Conservation (phyloP, 2,329 filamentous ascomycete genomes). For the Cadophora malorum region DNA sequence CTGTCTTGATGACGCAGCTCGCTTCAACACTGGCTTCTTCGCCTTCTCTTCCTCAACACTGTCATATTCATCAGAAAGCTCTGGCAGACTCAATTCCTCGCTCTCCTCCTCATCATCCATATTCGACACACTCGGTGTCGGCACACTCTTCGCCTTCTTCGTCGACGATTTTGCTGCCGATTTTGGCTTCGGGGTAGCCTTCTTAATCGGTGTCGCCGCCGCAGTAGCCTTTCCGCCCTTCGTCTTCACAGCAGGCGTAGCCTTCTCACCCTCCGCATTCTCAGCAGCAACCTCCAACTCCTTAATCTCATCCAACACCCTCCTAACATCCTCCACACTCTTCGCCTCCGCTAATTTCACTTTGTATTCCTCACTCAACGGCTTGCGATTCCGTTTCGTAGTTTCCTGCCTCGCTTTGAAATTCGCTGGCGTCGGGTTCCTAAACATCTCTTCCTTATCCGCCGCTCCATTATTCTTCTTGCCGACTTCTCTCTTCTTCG, state of each 20-base stretch:
- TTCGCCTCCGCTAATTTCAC: constrained; percentile 34
- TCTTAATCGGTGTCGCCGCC: constrained; percentile 33
- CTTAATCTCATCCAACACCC: constrained; percentile 37
- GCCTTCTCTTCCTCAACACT: constrained; percentile 9
- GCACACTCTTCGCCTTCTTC: constrained; percentile 45
- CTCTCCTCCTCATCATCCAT: constrained; percentile 45
- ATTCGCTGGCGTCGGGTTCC: constrained; percentile 41
- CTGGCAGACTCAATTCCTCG: constrained; percentile 47
- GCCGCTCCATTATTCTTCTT: constrained; percentile 47
- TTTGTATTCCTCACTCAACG: constrained; percentile 34
- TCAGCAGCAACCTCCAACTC: constrained; percentile 22
- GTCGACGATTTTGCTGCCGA: constrained; percentile 34
- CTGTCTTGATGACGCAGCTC: constrained; percentile 30
- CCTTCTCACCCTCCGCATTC: constrained; percentile 20
- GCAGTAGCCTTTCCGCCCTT: constrained; percentile 28
- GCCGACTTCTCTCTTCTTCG: constrained; percentile 74
- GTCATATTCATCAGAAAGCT: constrained; percentile 47
- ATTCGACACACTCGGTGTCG: constrained; percentile 51
- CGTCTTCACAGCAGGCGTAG: constrained; percentile 26
- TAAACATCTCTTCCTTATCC: constrained; percentile 46
- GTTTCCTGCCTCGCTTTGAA: constrained; percentile 40
- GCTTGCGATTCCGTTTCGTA: constrained; percentile 31
- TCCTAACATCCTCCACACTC: constrained; percentile 39
- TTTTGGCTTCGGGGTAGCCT: constrained; percentile 22
- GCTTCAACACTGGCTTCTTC: constrained; percentile 9